phyloP scores from a whole-genome alignment of 768 basidiomycete genomes.

The Tylopilus balloui region DNA sequence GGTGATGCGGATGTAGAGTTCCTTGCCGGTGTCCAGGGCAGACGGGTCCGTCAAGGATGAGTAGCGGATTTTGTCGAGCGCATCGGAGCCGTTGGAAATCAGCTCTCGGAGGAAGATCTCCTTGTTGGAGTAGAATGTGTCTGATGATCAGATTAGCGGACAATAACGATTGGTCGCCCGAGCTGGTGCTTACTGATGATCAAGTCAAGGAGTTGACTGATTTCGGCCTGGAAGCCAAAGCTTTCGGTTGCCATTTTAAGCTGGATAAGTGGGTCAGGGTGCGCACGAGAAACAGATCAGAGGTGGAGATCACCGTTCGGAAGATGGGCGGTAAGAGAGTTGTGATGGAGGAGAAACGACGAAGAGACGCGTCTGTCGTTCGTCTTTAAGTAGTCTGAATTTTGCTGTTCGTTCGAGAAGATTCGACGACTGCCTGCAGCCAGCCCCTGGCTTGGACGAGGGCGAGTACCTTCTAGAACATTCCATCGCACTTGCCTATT shows the following conservation, averaged over 20 bases:
- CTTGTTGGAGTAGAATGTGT: conserved; percentile 99
- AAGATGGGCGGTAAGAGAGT: conserved; percentile 3
- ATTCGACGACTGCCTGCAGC: conserved; percentile 32
- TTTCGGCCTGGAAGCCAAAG: conserved; percentile 99
- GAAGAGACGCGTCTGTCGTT: conserved; percentile 16
- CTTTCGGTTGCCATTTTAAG: conserved; percentile 70
- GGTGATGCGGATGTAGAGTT: conserved; percentile 89
- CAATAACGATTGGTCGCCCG: neutral
- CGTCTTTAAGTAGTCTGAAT: conserved; percentile 35
- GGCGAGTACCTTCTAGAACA: conserved; percentile 29
- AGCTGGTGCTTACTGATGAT: conserved; percentile 79
- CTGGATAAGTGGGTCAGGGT: conserved; percentile 14
- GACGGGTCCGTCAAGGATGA: conserved; percentile 91
- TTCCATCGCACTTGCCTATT: conserved; percentile 34
- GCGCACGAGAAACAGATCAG: neutral
- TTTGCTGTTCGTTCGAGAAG: conserved; percentile 39
- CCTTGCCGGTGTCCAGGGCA: conserved; percentile 85
- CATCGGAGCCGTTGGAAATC: conserved; percentile 97
- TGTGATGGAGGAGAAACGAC: conserved; percentile 12
- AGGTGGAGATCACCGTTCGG: conserved; percentile 13
- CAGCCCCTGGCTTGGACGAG: conserved; percentile 4
- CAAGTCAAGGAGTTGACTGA: conserved; percentile 95
- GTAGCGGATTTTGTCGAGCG: conserved; percentile 98
- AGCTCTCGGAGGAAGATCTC: conserved; percentile 99
- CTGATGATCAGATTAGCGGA: conserved; percentile 35